Conservation (phyloP, 441 rosid genomes). For the Dalechampia spathulata region DNA sequence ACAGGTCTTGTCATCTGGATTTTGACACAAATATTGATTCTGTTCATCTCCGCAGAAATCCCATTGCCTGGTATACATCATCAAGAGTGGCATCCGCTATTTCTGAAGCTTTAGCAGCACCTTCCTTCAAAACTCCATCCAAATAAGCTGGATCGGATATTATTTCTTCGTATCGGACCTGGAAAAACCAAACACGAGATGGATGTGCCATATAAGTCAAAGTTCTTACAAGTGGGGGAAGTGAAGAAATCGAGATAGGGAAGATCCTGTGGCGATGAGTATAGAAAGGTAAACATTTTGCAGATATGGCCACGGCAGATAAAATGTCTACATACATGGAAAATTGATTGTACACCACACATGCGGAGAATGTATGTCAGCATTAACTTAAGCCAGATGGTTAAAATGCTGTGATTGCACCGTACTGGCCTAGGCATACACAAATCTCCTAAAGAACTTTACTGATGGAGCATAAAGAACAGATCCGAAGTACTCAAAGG, state of each 20-base stretch:
- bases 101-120: conserved; percentile 57
- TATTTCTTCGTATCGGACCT: conserved; percentile 57
- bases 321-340: not conserved
- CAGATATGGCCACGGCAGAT: not conserved
- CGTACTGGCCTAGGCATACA: not conserved
- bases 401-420: not conserved
- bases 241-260: too few relatives aligned
- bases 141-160: conserved; percentile 56
- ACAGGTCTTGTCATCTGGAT: conserved; percentile 10
- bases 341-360: not conserved
- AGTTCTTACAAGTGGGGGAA: not conserved
- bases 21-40: conserved; percentile 10
- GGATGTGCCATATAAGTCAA: not conserved
- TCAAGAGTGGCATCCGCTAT: conserved; percentile 57
- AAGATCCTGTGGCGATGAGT: too few relatives aligned
- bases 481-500: not conserved
- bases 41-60: conserved; percentile 50
- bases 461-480: not conserved
- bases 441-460: not conserved
- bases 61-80: conserved; percentile 75
- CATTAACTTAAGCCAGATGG: not conserved
- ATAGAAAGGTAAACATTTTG: not conserved
- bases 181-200: conserved; percentile 16
- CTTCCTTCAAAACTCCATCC: conserved; percentile 56
- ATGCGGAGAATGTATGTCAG: not conserved